phyloP scores from a whole-genome alignment of 2,329 filamentous ascomycete genomes.

The Fusarium nygamai region DNA sequence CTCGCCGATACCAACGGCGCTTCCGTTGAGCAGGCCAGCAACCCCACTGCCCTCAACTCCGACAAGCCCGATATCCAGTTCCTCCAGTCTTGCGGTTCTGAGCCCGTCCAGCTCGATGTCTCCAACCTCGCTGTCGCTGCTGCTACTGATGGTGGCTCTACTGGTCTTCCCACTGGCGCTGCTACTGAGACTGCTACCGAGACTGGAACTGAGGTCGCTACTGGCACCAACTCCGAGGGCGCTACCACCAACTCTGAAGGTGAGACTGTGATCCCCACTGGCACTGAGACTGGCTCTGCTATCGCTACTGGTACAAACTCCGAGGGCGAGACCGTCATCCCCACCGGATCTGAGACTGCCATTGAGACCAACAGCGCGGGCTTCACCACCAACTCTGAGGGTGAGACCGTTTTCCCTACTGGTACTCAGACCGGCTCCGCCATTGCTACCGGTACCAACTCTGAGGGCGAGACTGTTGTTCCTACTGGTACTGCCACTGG shows the following conservation, averaged over 20 bases:
- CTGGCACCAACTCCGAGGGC: background rate
- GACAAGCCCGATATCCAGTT: background rate
- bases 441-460: background rate
- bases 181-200: background rate
- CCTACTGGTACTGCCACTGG: conserved; percentile 21
- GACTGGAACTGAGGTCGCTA: background rate
- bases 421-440: background rate
- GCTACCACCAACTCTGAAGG: conserved; percentile 7
- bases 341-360: background rate
- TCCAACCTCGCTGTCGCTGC: conserved; percentile 14
- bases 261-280: background rate
- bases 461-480: background rate
- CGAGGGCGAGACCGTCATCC: background rate
- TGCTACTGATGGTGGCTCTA: background rate
- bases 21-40: background rate
- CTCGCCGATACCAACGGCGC: background rate
- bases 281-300: background rate
- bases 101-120: background rate
- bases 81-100: conserved; percentile 12
- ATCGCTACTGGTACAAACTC: background rate
- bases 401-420: conserved; percentile 39
- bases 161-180: background rate
- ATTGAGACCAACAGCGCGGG: conserved; percentile 26
- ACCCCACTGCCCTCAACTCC: rapidly evolving
- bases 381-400: background rate